Evolutionary conservation across 2,329 filamentous ascomycete species (phyloP), one percentile per base, ranked within the genome.

Genomic region (Botrytis cinerea): DNA sequence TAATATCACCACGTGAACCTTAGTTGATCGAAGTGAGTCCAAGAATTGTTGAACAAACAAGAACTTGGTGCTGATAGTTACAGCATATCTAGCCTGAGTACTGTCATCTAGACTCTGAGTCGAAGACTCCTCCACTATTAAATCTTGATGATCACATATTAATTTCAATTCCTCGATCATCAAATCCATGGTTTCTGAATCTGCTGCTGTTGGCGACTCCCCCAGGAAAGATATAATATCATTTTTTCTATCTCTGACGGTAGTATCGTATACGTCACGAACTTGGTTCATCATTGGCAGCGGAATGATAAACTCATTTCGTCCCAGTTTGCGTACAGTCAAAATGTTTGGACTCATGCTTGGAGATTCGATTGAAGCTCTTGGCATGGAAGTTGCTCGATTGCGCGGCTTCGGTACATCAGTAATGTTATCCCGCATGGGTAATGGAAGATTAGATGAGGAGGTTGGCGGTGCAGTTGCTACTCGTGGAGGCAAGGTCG

Each of bases 51-150:
- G 86, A 9, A 90, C 77, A 76, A 91, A 91, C 46, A 84, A 85
- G 76, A 87, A 89, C 76, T 91, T 91, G 72, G 87, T 82, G 79
- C 89, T 91, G 16, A 87, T 86, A 70, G 86, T 86, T 72, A 86
- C 84, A 2, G 86, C 84, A 75, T 89, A 87, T 77, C 86, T 89
- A 4, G 79, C 79, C 76, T 85, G 85, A 71, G 84, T 82, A 35
- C 85, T 83, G 6, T 80, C 78, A 40, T 64, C 60, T 72, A 88
- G 81, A 20, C 57, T 71, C 70, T 81, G 79, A 22, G 77, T 76
- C 28, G 84, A 78, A 3, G 81, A 78, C 12, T 86, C 82, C n/a
- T 84, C 84, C 57, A 86, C 80, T 57, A 87, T 86, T 51, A 87
- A 85, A 7, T 86, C 85, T 6, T 88, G 88, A 57, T 88, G 85